Base-by-base conservation (phyloP, 805 yeast species). In the Myxozyma nipponensis region DNA sequence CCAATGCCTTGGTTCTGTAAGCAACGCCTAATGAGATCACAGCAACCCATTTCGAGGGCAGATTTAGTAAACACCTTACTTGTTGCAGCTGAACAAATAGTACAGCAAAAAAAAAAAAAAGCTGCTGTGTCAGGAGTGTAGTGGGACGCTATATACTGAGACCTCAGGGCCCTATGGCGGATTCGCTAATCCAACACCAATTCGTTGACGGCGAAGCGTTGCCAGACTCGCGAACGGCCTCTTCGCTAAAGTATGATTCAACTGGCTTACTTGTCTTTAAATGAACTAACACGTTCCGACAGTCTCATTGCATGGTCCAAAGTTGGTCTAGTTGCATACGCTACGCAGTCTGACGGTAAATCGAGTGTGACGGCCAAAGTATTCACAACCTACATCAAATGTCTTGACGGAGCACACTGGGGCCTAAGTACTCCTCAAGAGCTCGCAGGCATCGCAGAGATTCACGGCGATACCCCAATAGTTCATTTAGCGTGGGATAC, bases 351-450 rank as follows among this genome's bases (percentile, higher is more conserved):
- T 18, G 13, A 38, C 6, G 13, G 37, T 9, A 18, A 26, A 32
- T 35, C 39, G 47, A 46, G 10, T 36, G 37, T 21, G 38, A 15
- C 15, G 26, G 17, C 22, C n/a, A 18, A 23, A 4, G 54, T 51
- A 21, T 50, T 23, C 36, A 24, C 47, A 18, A 24, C 57, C n/a
- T 57, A 43, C 39, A 42, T 88, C 50, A 90, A 83, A 59, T 81
- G 88, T 52, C 67, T 78, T 13, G 83, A 86, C 64, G 97, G 96
- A 1, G 73, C 75, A 30, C 68, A 75, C 41, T 91, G 97, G 97
- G 81, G 82, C 58, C 71, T 89, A 53, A 86, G 89, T 1, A 70
- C 74, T 6, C 79, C 86, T 1, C 72, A 75, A 23, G 66, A 65
- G 25, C 63, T 73, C 30, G 61, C 57, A 15, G 60, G 55, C 32